These are phyloP conservation scores for Purpureocillium lavendulum DNA, from an alignment of 2,329 filamentous ascomycete species.

Conservation along the genomic window DNA sequence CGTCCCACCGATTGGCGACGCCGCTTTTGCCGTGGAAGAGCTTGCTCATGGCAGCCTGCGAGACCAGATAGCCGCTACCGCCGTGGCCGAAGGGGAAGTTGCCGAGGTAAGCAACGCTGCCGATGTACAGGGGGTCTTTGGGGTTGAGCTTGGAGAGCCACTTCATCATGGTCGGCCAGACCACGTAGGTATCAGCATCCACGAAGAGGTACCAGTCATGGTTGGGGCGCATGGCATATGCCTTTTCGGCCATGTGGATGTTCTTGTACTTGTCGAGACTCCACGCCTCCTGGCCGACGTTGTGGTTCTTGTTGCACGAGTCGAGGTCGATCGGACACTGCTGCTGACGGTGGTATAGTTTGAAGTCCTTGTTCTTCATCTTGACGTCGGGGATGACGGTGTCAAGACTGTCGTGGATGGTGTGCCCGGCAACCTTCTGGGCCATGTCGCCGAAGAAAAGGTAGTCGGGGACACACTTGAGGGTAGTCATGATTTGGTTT, in stretches of 20 bases:
- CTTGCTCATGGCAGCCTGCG: slow-evolving; percentile 39
- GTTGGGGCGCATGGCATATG: slow-evolving; percentile 38
- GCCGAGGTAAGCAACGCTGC: slow-evolving; percentile 35
- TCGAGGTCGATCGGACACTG: slow-evolving; percentile 36
- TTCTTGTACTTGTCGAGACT: slow-evolving; percentile 55
- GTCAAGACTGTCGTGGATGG: slow-evolving; percentile 38
- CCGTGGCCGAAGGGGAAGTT: slow-evolving; percentile 44
- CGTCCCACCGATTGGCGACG: slow-evolving; percentile 39
- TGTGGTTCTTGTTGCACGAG: slow-evolving; percentile 28
- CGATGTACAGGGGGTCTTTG: slow-evolving; percentile 36
- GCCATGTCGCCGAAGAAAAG: slow-evolving; percentile 52
- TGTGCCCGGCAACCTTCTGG: slow-evolving; percentile 34
- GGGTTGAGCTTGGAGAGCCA: slow-evolving; percentile 39
- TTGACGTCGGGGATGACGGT: slow-evolving; percentile 33
- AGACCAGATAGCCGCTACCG: slow-evolving; percentile 46
- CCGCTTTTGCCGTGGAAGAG: slow-evolving; percentile 31
- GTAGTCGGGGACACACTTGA: slow-evolving; percentile 40
- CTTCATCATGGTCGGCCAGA: slow-evolving; percentile 41
- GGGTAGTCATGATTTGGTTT: slow-evolving; percentile 43
- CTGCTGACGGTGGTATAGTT: slow-evolving; percentile 36
- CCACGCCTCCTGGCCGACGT: slow-evolving; percentile 32
- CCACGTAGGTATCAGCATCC: slow-evolving; percentile 50
- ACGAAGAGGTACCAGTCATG: slow-evolving; percentile 54
- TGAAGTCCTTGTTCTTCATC: slow-evolving; percentile 40
- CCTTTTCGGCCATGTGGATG: slow-evolving; percentile 48